Base-by-base conservation (phyloP, 2,329 filamentous ascomycete species). In the Paecilomyces sp. region DNA sequence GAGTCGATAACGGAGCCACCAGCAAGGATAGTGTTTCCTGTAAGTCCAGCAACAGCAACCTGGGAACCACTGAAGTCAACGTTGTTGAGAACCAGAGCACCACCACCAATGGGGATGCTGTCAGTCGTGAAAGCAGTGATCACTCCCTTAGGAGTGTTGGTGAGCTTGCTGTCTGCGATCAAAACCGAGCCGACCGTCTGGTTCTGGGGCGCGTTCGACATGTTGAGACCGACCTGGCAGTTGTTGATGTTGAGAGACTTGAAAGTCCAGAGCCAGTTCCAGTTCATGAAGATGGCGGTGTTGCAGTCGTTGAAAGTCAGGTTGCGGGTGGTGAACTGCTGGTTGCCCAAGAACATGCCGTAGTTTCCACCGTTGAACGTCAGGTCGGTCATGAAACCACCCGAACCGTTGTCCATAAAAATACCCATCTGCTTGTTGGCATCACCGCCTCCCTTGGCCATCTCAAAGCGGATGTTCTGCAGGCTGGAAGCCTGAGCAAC, bases 251-350 rank as follows among this genome's bases (percentile, higher is more conserved):
- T 82, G 41, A 95, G 66, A 36, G 85, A 88, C 72, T 93, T 91
- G 76, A 94, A 85, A 53, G 88, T 86, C 88, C 89, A 95, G 18
- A 86, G 80, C 91, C 91, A 96, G 78, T 93, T 90, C 91, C 91
- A 96, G 80, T 92, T 92, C 86, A 94, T 89, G 77, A 85, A 91
- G 64, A 96, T 86, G 62, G 89, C 91, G 1, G 90, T 95, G 70
- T 90, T 83, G 79, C 89, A 92, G 74, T 84, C 82, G 72, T 89
- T 90, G 82, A 95, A 95, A 36, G 83, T 88, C 72, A 94, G 70
- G 76, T 95, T 94, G 65, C 91, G 88, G 30, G 87, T 88, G 47
- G 90, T 93, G 76, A 93, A 94, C 76, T 96, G 91, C 77, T 96
- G 91, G 76, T 87, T 92, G 56, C 91, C 91, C 28, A 93, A 79